phyloP scores from a whole-genome alignment of 257 asterid genomes.

The Eustoma russellianum region DNA sequence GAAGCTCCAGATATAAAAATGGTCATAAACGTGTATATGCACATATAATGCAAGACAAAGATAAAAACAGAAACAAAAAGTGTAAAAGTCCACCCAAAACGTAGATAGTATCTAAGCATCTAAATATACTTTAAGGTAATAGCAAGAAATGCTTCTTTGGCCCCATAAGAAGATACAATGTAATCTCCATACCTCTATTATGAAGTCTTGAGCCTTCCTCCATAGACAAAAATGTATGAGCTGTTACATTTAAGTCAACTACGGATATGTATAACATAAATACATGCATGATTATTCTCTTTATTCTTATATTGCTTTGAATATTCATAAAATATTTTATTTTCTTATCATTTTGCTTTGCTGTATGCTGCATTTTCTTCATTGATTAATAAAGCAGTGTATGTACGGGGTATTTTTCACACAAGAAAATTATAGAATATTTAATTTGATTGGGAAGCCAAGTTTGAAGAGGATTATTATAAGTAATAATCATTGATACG shows the following conservation, averaged over 20 bases:
- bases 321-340: background rate
- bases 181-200: conserved; percentile 46
- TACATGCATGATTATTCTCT: conserved; percentile 7
- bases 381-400: conserved; percentile 1
- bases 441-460: conserved; percentile 9
- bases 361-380: too few relatives aligned
- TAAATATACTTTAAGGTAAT: too few relatives aligned
- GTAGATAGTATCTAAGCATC: too few relatives aligned
- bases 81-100: too few relatives aligned
- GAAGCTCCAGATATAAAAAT: too few relatives aligned
- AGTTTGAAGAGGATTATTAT: conserved; percentile 2
- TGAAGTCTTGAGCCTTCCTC: conserved; percentile 23
- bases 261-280: background rate
- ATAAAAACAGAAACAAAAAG: too few relatives aligned
- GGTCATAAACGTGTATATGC: too few relatives aligned
- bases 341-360: conserved; percentile 23
- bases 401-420: conserved; percentile 1
- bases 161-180: conserved; percentile 39
- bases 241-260: conserved; percentile 59
- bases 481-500: background rate
- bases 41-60: too few relatives aligned
- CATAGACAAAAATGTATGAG: conserved; percentile 21
- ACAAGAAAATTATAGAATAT: background rate
- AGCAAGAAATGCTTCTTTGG: too few relatives aligned
- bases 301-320: conserved; percentile 13